Percentiles rank a stretch among this genome's conserved stretches.
phyloP scores from a whole-genome alignment of 208 protist genomes.

The Naegleria lovaniensis region DNA sequence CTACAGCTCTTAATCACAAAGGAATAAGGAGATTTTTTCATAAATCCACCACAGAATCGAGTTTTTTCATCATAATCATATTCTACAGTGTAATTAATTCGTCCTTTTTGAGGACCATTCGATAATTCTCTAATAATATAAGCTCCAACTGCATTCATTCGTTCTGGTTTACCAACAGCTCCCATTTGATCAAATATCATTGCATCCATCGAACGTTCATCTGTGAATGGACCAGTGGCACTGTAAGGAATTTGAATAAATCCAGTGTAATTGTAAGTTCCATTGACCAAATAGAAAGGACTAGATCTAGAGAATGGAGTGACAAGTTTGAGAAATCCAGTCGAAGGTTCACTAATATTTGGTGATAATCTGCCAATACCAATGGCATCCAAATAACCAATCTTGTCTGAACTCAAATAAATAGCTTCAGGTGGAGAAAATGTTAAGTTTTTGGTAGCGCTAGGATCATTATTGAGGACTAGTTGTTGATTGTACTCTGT shows the following conservation, averaged over 20 bases:
- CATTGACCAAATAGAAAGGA: background rate
- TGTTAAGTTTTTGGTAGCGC: background rate
- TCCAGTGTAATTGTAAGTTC: background rate
- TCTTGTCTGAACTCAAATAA: background rate
- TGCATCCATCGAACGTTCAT: background rate
- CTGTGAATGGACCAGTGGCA: background rate
- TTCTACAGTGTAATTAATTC: background rate
- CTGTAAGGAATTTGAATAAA: background rate
- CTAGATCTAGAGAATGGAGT: background rate
- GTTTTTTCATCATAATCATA: background rate
- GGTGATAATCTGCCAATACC: background rate
- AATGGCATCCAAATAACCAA: background rate
- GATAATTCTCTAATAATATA: constrained; percentile 12
- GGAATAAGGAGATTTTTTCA: background rate
- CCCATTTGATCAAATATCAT: background rate
- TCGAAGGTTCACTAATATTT: background rate
- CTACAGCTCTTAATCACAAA: background rate
- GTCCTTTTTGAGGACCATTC: background rate
- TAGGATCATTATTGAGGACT: background rate
- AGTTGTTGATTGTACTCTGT: background rate
- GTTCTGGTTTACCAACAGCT: background rate
- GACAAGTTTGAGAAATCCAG: background rate
- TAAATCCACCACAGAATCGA: background rate
- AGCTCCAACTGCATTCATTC: background rate
- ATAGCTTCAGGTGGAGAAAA: background rate